Percentiles rank a stretch among this genome's conserved stretches.
Evolutionary conservation across 1,139 yeast genomes (phyloP).

Genomic region (Saccharomycopsis hybrid): DNA sequence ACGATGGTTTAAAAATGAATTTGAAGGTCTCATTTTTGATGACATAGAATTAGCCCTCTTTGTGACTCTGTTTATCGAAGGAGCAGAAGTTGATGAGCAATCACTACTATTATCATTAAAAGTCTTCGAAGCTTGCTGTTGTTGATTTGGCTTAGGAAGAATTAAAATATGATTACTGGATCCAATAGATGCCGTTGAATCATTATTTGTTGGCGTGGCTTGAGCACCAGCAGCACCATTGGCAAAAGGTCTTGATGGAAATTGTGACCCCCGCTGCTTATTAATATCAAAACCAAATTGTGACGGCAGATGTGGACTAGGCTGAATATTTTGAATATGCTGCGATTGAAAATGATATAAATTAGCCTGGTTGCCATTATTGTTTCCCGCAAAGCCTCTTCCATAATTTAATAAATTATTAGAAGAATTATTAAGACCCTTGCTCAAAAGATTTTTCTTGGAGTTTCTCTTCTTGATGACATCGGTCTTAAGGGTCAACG

Average conservation of each 20-base stretch:
- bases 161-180: slow-evolving; percentile 19
- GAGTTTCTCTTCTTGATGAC: slow-evolving; percentile 75
- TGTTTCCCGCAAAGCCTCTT: slow-evolving; percentile 1
- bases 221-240: background rate
- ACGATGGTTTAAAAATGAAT: background rate
- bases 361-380: slow-evolving; percentile 1
- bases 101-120: slow-evolving; percentile 22
- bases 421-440: slow-evolving; percentile 13
- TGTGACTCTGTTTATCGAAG: slow-evolving; percentile 7
- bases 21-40: slow-evolving; percentile 11
- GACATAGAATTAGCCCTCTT: slow-evolving; percentile 8
- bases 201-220: background rate
- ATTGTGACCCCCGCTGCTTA: slow-evolving; percentile 1
- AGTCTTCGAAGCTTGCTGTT: slow-evolving; percentile 20
- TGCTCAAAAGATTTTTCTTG: slow-evolving; percentile 23
- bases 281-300: slow-evolving; percentile 1
- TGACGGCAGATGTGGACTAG: slow-evolving; percentile 1
- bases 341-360: slow-evolving; percentile 1
- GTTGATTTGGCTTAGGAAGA: slow-evolving; percentile 23
- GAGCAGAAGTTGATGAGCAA: slow-evolving; percentile 18
- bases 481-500: slow-evolving; percentile 84
- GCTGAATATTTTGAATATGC: background rate
- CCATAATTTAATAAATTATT: slow-evolving; percentile 8
- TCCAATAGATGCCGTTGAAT: background rate
- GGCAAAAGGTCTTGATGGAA: background rate